These are phyloP conservation scores for Euclidium syriacum DNA, from an alignment of 345 rosid genomes.

Conservation along the genomic window DNA sequence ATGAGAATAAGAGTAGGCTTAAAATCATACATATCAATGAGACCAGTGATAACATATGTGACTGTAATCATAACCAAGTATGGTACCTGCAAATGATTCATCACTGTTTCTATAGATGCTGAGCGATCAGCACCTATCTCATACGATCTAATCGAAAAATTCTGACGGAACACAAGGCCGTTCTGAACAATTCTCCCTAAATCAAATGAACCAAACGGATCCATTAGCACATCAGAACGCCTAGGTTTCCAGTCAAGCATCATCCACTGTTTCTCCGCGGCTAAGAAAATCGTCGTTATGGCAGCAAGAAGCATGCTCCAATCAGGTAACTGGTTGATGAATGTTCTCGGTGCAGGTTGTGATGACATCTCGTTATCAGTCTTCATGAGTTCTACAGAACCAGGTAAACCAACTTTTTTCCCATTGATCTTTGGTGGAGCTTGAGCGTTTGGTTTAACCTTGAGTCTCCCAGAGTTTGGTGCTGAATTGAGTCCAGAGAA, in stretches of 20 bases:
- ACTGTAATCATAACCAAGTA: background rate
- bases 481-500: constrained; percentile 43
- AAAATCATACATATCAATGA: background rate
- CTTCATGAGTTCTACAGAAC: constrained; percentile 46
- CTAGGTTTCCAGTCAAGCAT: constrained; percentile 99
- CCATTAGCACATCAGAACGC: constrained; percentile 75
- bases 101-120: constrained; percentile 90
- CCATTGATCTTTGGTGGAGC: constrained; percentile 91
- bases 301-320: constrained; percentile 99
- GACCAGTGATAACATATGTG: background rate
- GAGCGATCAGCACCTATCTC: constrained; percentile 98
- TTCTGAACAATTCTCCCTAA: constrained; percentile 89
- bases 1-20: background rate
- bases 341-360: constrained; percentile 76
- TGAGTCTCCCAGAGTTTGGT: constrained; percentile 50
- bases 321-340: constrained; percentile 91
- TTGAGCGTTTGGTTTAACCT: constrained; percentile 83
- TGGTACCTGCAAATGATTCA: constrained; percentile 98
- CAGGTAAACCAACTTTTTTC: constrained; percentile 43
- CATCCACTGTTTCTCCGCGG: constrained; percentile 99
- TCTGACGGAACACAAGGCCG: constrained; percentile 77
- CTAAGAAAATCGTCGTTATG: constrained; percentile 88
- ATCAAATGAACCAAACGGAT: constrained; percentile 76
- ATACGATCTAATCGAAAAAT: constrained; percentile 90
- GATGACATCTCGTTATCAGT: constrained; percentile 39